A percentile compares a stretch with the other conserved stretches of the same genome.
Conservation (phyloP, 2,329 filamentous ascomycete species). For the Triangularia verruculosa region DNA sequence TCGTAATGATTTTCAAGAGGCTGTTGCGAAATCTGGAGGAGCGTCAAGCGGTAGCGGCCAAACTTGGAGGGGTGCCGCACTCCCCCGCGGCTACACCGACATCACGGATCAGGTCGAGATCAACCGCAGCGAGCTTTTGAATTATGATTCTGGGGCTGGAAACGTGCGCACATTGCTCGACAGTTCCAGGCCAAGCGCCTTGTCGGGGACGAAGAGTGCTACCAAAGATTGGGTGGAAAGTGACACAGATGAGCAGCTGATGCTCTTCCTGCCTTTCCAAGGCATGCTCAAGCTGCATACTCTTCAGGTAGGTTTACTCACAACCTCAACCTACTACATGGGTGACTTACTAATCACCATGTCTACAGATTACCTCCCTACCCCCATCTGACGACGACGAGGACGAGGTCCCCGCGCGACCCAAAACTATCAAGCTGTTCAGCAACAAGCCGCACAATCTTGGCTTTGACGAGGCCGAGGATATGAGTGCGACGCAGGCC, state of each 20-base stretch:
- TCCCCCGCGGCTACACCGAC: slow-evolving; percentile 79
- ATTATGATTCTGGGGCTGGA: slow-evolving; percentile 75
- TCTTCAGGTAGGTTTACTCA: slow-evolving; percentile 51
- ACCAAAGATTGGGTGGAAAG: slow-evolving; percentile 88
- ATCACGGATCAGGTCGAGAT: slow-evolving; percentile 79
- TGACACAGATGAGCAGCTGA: slow-evolving; percentile 93
- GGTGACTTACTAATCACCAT: slow-evolving; percentile 10
- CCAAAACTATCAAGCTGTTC: slow-evolving; percentile 80
- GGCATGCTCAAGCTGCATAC: slow-evolving; percentile 86
- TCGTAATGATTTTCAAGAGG: slow-evolving; percentile 45
- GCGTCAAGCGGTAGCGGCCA: slow-evolving; percentile 41
- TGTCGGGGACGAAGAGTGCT: slow-evolving; percentile 55
- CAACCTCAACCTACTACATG: no score
- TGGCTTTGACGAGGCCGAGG: slow-evolving; percentile 92
- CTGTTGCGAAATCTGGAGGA: slow-evolving; percentile 47
- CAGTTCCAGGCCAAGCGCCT: slow-evolving; percentile 59
- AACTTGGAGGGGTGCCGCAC: slow-evolving; percentile 68
- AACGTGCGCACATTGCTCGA: slow-evolving; percentile 72
- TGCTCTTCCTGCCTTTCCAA: slow-evolving; percentile 89
- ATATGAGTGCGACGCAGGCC: slow-evolving; percentile 74
- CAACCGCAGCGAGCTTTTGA: slow-evolving; percentile 80
- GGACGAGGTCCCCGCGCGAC: slow-evolving; percentile 75
- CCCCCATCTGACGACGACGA: slow-evolving; percentile 57
- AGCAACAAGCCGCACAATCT: slow-evolving; percentile 86
- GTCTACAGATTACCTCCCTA: slow-evolving; percentile 76